Evolutionary conservation across 306 rosid genomes (phyloP), one percentile per base, ranked within the genome.

Genomic region (Mimosa bimucronata): DNA sequence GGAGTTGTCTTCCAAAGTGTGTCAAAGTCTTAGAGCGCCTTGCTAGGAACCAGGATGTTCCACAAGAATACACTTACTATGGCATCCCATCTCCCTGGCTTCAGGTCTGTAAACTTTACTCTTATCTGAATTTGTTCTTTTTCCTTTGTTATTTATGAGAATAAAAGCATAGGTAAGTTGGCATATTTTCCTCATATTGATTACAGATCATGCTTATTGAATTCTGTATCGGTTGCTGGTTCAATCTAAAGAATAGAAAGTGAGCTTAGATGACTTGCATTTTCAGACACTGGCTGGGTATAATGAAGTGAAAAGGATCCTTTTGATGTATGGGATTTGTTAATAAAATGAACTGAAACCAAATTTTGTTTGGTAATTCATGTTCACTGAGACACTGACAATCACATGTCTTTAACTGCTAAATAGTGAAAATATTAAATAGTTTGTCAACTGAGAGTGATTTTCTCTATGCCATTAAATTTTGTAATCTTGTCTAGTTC

Each of bases 61-160:
- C 97, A 42, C 98, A 91, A 82, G 99, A 96, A 85, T 96, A 96
- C 85, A 96, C 98, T 78, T 96, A 96, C 88, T 96, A 96, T 64
- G 99, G 99, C 80, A 96, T 96, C 84, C 99, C 99, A 86, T 96
- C 99, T 83, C 99, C 99, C 71, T 96, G 98, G 99, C 99, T 96
- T 87, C 99, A 96, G 98, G 99, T 93, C 86, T 87, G 91, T 91
- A 55, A 79, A 74, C 26, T 76, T 74, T 41, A 66, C 66, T 55
- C 61, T 71, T 77, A 15, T 46, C 62, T 60, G 41, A 60, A 52
- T 38, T 66, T 67, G 76, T 83, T 87, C 73, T 81, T 61, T 61
- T 29, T 28, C 37, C 11, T 0, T 60, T 52, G 42, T 65, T 52
- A 34, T 61, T 23, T 71, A 66, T 65, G 66, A 71, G 66, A 60